These are phyloP conservation scores for Triangularia verruculosa DNA, from an alignment of 2,329 filamentous ascomycete genomes.

Conservation along the genomic window DNA sequence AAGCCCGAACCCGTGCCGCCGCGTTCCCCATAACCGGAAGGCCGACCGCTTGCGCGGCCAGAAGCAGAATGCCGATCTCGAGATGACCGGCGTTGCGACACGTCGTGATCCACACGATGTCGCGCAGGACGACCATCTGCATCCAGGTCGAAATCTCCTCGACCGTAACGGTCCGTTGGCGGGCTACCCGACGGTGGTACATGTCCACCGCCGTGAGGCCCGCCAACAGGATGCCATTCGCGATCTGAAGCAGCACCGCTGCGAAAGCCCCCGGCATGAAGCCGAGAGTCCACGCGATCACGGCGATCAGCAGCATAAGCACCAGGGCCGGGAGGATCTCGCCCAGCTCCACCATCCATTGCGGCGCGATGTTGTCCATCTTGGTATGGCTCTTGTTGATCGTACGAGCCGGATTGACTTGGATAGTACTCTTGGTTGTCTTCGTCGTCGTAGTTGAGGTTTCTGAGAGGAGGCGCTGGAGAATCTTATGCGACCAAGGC, in stretches of 20 bases:
- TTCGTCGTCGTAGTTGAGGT: constrained; percentile 29
- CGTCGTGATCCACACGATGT: neutral
- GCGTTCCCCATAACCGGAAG: neutral
- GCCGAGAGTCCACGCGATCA: neutral
- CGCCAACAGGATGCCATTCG: neutral
- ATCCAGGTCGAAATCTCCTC: neutral
- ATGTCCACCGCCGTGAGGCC: neutral
- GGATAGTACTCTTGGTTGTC: neutral
- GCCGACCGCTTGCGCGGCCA: neutral
- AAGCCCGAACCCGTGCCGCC: neutral
- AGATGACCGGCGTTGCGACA: neutral
- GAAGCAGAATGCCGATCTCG: neutral
- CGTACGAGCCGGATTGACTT: neutral
- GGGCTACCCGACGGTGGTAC: neutral
- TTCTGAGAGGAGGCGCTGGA: constrained; percentile 19
- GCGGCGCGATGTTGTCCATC: neutral
- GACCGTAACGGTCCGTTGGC: neutral
- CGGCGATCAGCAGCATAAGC: neutral
- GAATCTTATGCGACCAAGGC: constrained; percentile 20
- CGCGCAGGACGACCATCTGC: neutral
- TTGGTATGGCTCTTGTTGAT: neutral
- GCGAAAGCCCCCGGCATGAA: neutral
- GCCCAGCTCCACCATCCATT: no score
- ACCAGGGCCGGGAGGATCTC: neutral
- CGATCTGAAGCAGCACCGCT: neutral